Base-by-base conservation (phyloP, 495 filamentous ascomycete genomes). In the Chaetomium fimeti region DNA sequence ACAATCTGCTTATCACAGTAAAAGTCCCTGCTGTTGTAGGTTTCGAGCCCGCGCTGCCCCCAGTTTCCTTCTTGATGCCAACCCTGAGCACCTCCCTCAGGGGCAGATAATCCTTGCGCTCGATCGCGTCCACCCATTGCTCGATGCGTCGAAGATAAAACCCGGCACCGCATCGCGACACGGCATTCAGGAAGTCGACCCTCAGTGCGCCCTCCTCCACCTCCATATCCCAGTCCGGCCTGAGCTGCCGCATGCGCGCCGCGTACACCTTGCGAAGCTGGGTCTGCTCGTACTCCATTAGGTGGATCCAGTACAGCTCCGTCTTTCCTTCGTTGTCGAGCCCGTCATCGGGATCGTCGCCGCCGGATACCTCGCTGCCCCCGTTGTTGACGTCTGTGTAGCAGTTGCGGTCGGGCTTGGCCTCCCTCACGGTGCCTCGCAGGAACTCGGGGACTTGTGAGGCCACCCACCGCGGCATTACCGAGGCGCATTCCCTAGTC, bases 401-500 rank as follows among this genome's bases (percentile, higher is more conserved):
- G 45, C 29, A 20, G 18, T 38, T 43, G 16, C 45, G 43, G 18
- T 49, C 45, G 11, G 43, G n/a, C n/a, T 22, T 49, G 11, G 45
- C 22, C 7, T 24, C 57, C 42, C 57, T 49, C 12, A 18, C 45
- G 20, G 43, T 20, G 9, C 57, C 57, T 0, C 27, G 43, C 45
- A 60, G 25, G n/a, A 60, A 60, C 58, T 60, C 28, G 45, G 58
- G 58, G 18, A 51, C 29, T n/a, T 60, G 27, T 9, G 58, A 24
- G 0, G 45, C 58, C n/a, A 60, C 58, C 58, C 58, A 60, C 5
- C 27, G 45, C 11, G 45, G 58, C 43, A 36, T 22, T 12, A 18
- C n/a, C 1, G 58, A 51, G 28, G 29, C 58, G n/a, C 58, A 60
- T 20, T 60, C 58, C 84, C 84, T 87, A 65, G 81, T 82, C 32